Evolutionary conservation across 257 asterid genomes (phyloP).

Genomic region (Solanum dulcamara): DNA sequence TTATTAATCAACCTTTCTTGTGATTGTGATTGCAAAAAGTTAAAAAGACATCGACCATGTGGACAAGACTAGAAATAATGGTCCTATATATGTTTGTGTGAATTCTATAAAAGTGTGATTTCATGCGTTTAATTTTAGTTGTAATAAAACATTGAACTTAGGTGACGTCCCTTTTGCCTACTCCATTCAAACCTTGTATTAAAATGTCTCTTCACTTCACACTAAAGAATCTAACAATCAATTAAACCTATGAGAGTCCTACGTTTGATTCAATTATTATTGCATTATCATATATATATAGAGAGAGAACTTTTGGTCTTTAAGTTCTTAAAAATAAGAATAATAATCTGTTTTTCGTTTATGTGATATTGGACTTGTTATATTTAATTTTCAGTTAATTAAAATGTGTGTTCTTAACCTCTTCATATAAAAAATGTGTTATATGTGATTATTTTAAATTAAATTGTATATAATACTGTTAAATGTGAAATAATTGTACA

Average conservation of each 20-base stretch:
- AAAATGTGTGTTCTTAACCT: too few relatives aligned
- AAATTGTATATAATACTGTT: neutral
- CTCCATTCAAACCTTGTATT: neutral
- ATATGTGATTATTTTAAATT: neutral
- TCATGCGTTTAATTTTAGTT: neutral
- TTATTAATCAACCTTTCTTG: neutral
- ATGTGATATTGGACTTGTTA: neutral
- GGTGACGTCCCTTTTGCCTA: neutral
- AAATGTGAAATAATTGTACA: neutral
- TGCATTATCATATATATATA: neutral
- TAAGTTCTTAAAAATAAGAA: neutral
- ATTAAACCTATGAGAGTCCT: neutral
- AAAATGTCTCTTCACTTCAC: neutral
- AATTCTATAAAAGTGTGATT: neutral
- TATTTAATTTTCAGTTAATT: neutral
- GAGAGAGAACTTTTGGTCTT: neutral
- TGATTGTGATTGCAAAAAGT: neutral
- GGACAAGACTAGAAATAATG: neutral
- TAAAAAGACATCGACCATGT: neutral
- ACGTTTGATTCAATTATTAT: neutral
- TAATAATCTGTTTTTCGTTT: neutral
- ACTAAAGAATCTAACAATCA: neutral
- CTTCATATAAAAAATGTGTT: too few relatives aligned
- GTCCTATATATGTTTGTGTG: neutral
- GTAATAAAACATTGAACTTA: neutral